Conservation (phyloP, 2,329 filamentous ascomycete genomes). For the Colletotrichum truncatum region DNA sequence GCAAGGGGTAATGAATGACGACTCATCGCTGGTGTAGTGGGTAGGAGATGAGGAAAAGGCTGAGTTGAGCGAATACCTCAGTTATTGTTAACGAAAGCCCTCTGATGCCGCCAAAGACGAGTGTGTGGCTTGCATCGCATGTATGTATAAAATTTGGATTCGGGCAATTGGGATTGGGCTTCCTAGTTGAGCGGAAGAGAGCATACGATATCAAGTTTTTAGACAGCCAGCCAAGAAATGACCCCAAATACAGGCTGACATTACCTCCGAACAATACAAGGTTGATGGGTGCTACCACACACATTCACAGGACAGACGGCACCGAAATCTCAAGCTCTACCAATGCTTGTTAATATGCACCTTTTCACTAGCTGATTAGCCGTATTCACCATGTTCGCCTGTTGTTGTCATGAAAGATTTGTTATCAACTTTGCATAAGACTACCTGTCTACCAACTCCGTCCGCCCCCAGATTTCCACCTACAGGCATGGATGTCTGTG, state of each 20-base stretch:
- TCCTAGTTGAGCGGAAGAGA: neutral
- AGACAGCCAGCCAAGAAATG: constrained; percentile 9
- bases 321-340: no score
- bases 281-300: no score
- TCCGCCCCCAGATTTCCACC: constrained; percentile 23
- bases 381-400: no score
- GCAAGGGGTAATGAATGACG: neutral
- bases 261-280: no score
- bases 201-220: constrained; percentile 12
- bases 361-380: no score
- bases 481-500: constrained; percentile 12
- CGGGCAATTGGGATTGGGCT: neutral
- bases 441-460: constrained; percentile 33
- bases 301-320: no score
- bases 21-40: neutral
- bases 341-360: no score
- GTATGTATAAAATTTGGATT: constrained; percentile 8
- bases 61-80: neutral
- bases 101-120: neutral
- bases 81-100: neutral
- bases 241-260: neutral
- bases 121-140: neutral
- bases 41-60: neutral
- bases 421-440: constrained; percentile 24
- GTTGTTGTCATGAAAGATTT: no score